Conservation (phyloP, 2,329 filamentous ascomycete genomes). For the Neocatenulostroma microsporum region DNA sequence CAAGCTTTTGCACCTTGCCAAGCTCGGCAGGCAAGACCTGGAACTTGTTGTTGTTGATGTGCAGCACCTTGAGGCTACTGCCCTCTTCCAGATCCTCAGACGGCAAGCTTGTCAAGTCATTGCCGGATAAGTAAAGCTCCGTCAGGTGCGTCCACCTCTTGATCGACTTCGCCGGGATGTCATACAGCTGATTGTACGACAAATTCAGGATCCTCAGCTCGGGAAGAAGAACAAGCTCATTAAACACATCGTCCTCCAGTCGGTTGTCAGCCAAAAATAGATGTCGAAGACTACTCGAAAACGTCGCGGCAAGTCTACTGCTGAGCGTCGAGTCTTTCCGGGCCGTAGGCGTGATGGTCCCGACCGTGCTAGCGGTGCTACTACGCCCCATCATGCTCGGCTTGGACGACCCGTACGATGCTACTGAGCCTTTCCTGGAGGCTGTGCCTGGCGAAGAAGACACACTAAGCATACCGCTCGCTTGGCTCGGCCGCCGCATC, state of each 20-base stretch:
- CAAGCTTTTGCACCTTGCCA: conserved; percentile 84
- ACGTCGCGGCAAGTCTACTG: conserved; percentile 72
- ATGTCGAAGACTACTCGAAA: conserved; percentile 75
- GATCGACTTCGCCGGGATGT: conserved; percentile 82
- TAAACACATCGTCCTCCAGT: conserved; percentile 89
- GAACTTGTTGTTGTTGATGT: conserved; percentile 97
- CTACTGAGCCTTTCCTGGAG: conserved; percentile 69
- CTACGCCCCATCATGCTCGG: conserved; percentile 54
- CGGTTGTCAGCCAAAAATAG: conserved; percentile 89
- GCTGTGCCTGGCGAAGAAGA: conserved; percentile 38
- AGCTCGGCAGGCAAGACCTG: conserved; percentile 93
- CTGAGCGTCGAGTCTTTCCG: conserved; percentile 88
- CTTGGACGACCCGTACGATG: conserved; percentile 69
- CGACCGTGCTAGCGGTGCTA: conserved; percentile 63
- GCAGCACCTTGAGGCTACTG: conserved; percentile 76
- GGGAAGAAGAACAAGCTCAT: conserved; percentile 72
- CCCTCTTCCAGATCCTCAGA: conserved; percentile 91
- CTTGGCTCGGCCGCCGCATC: conserved; percentile 71
- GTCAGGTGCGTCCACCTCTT: conserved; percentile 82
- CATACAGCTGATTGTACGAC: conserved; percentile 89
- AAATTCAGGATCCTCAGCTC: conserved; percentile 86
- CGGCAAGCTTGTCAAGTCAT: conserved; percentile 82
- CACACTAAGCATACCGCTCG: conserved; percentile 61
- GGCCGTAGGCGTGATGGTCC: conserved; percentile 46
- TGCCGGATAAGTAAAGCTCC: conserved; percentile 90